Base-by-base conservation (phyloP, 78 protist species). In the Mastigamoeba balamuthi region DNA sequence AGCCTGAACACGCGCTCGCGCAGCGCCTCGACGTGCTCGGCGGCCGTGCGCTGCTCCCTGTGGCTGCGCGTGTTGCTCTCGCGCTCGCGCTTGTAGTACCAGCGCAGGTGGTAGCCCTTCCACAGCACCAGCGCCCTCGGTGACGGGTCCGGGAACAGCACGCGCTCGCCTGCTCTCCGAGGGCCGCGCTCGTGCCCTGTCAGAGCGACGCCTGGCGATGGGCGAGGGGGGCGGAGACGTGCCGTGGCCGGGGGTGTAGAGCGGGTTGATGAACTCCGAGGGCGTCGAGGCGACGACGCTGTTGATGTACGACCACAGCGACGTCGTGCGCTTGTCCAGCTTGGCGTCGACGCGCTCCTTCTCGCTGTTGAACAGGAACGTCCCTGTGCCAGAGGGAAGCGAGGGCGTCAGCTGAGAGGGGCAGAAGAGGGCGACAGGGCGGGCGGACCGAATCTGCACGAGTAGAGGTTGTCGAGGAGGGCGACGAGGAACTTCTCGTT, bases 371-470 rank as follows among this genome's bases (percentile, higher is more conserved):
- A 84, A 76, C 30, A 84, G 66, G 48, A 84, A 84, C 4, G 78
- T 78, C 52, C 81, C 58, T 48, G 58, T 48, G 17, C 33, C 33
- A 48, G 58, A 17, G 58, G 17, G 58, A 48, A 48, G 58, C 17
- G 17, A 25, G 17, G 17, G 58, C 33, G 58, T 25, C 17, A 48
- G 17, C 6, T 78, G 76, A 37, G 35, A 25, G 71, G 66, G 40
- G 68, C 23, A 40, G 10, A 85, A 71, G 53, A 85, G 78, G n/a
- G 80, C 64, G 42, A 83, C n/a, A n/a, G n/a, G n/a, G n/a, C n/a
- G n/a, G n/a, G n/a, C 10, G 64, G 10, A 66, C 70, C 92, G 28
- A 86, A 92, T 39, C 74, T 68, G 72, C 94, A 78, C 35, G 81
- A 74, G 35, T 86, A 69, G 17, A 39, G 39, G 8, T 64, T 30